Percentiles rank a stretch among this genome's conserved stretches.
These are phyloP conservation scores for Neohortaea acidophila DNA, from an alignment of 495 filamentous ascomycete genomes.

Conservation along the genomic window DNA sequence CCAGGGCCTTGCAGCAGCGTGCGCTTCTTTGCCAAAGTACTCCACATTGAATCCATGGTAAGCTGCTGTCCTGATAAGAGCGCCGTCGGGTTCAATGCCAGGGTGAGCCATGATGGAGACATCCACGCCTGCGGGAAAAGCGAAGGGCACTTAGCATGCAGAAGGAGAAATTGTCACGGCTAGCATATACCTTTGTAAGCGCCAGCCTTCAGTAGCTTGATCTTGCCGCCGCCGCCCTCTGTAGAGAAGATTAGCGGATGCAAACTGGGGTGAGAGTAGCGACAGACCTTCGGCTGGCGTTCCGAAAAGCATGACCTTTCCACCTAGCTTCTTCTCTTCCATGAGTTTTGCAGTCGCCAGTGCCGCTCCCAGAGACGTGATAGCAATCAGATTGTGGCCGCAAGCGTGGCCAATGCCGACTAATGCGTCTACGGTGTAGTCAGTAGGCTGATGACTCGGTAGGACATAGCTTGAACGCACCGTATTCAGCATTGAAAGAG, in stretches of 20 bases:
- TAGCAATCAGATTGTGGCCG: conserved; percentile 18
- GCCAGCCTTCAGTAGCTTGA: conserved; percentile 44
- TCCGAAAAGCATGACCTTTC: conserved; percentile 48
- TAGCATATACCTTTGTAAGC: too few relatives aligned
- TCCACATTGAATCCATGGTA: conserved; percentile 34
- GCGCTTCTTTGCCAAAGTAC: conserved; percentile 36
- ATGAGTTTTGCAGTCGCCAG: conserved; percentile 41
- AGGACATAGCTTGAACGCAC: conserved; percentile 7
- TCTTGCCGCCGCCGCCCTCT: conserved; percentile 54
- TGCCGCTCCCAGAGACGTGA: conserved; percentile 42
- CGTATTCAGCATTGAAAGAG: conserved; percentile 24
- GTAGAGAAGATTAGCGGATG: background rate
- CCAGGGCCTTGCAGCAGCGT: conserved; percentile 52
- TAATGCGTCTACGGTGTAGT: conserved; percentile 8
- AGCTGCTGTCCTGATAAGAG: conserved; percentile 35
- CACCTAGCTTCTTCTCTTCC: conserved; percentile 32
- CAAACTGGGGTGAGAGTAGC: background rate
- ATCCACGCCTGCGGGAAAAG: too few relatives aligned
- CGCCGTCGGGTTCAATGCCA: conserved; percentile 28
- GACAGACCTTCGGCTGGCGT: conserved; percentile 47
- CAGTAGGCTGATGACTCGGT: background rate
- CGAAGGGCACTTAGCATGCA: too few relatives aligned
- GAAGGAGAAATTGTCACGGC: too few relatives aligned
- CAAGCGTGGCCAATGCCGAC: conserved; percentile 17
- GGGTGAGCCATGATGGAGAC: conserved; percentile 48